A percentile compares a stretch with the other conserved stretches of the same genome.
Conservation (phyloP, 345 rosid species). For the Draba incana region DNA sequence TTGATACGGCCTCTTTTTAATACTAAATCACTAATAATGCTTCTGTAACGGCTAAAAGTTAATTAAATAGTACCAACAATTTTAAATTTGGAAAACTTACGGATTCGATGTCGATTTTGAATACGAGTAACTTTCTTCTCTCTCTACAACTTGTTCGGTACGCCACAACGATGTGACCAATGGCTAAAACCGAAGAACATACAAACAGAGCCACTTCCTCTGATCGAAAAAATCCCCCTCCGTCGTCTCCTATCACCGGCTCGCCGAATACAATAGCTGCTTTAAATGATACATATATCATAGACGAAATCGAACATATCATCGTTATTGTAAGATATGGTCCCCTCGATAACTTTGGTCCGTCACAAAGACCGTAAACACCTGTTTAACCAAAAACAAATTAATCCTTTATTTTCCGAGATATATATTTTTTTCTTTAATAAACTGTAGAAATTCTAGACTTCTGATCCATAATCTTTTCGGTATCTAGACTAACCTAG, state of each 20-base stretch:
- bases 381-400: slow-evolving; percentile 40
- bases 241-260: slow-evolving; percentile 33
- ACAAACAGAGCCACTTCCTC: slow-evolving; percentile 74
- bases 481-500: too few species aligned
- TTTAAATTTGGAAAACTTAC: slow-evolving; percentile 52
- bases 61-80: not conserved
- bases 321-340: slow-evolving; percentile 80
- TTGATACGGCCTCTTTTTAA: slow-evolving; percentile 14
- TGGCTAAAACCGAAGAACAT: slow-evolving; percentile 66
- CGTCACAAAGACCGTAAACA: slow-evolving; percentile 85
- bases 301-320: slow-evolving; percentile 65
- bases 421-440: too few species aligned
- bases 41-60: slow-evolving; percentile 37
- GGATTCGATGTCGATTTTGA: slow-evolving; percentile 95
- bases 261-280: slow-evolving; percentile 67
- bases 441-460: too few species aligned
- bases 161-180: slow-evolving; percentile 77
- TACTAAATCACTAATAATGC: slow-evolving; percentile 1
- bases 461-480: too few species aligned
- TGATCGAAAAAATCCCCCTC: slow-evolving; percentile 48
- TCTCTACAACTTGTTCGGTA: slow-evolving; percentile 91
- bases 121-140: slow-evolving; percentile 85
- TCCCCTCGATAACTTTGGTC: slow-evolving; percentile 75
- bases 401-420: not conserved
- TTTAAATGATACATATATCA: slow-evolving; percentile 73